A percentile compares a stretch with the other conserved stretches of the same genome.
Conservation (phyloP, 2,329 filamentous ascomycete species). For the Orbilia quercus region DNA sequence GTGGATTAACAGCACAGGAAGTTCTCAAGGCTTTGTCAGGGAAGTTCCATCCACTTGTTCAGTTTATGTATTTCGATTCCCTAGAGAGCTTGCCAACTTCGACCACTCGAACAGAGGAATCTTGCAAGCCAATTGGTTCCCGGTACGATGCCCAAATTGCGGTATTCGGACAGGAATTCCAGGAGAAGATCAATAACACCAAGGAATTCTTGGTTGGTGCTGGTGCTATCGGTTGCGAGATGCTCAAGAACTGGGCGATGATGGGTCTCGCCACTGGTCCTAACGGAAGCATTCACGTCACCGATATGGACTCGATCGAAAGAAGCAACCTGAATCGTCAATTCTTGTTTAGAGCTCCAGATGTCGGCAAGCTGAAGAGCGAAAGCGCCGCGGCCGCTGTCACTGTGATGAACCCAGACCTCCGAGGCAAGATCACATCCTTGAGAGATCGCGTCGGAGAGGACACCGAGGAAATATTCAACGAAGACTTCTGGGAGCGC, state of each 20-base stretch:
- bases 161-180: conserved; percentile 91
- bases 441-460: conserved; percentile 88
- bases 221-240: conserved; percentile 97
- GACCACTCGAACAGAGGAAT: conserved; percentile 80
- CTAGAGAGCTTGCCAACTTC: conserved; percentile 90
- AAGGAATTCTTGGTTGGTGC: conserved; percentile 95
- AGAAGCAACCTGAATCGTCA: conserved; percentile 98
- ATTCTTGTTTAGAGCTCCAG: conserved; percentile 91
- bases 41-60: conserved; percentile 94
- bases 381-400: conserved; percentile 91
- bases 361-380: conserved; percentile 97
- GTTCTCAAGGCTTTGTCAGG: conserved; percentile 96
- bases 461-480: conserved; percentile 93
- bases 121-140: conserved; percentile 84
- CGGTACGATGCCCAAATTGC: conserved; percentile 98
- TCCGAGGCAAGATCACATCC: conserved; percentile 84
- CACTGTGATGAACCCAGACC: conserved; percentile 92
- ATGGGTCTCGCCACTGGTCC: conserved; percentile 91
- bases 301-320: conserved; percentile 98
- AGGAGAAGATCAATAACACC: conserved; percentile 90
- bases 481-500: conserved; percentile 88
- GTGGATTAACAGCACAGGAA: conserved; percentile 92
- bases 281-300: conserved; percentile 88
- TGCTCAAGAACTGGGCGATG: conserved; percentile 99
- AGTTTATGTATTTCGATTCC: conserved; percentile 98